Conservation (phyloP, 306 rosid species). For the Abrus pulchellus region DNA sequence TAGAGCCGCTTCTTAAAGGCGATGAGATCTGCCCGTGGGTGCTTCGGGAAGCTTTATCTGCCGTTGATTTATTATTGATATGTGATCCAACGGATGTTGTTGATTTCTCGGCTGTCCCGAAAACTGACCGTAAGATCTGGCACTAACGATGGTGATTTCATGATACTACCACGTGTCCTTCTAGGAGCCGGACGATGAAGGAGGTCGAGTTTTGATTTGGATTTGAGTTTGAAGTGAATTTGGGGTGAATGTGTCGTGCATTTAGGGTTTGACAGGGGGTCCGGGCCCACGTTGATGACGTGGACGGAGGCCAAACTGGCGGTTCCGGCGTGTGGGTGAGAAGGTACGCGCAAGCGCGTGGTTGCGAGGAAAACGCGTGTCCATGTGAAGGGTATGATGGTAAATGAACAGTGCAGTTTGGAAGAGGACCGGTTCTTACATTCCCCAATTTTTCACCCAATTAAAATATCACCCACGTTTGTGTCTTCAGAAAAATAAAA, state of each 20-base stretch:
- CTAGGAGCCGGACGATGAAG: not conserved
- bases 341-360: conserved; percentile 55
- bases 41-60: conserved; percentile 44
- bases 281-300: conserved; percentile 61
- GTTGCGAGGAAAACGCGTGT: conserved; percentile 32
- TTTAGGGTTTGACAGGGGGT: conserved; percentile 58
- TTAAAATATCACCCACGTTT: conserved; percentile 11
- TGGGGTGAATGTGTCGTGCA: conserved; percentile 66
- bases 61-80: conserved; percentile 38
- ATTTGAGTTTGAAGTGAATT: conserved; percentile 60
- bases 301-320: conserved; percentile 48
- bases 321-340: conserved; percentile 45
- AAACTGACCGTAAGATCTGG: conserved; percentile 64
- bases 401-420: conserved; percentile 12
- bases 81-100: conserved; percentile 44
- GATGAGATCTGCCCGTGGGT: conserved; percentile 79
- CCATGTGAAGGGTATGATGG: conserved; percentile 44
- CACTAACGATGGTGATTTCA: conserved; percentile 56
- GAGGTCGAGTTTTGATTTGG: conserved; percentile 49
- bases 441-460: conserved; percentile 19
- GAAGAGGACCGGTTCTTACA: conserved; percentile 37
- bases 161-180: conserved; percentile 41
- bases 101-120: conserved; percentile 45
- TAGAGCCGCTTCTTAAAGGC: conserved; percentile 82
- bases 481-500: no score